Conservation (phyloP, 1,284 basidiomycete genomes). For the Boletellus deceptivus region DNA sequence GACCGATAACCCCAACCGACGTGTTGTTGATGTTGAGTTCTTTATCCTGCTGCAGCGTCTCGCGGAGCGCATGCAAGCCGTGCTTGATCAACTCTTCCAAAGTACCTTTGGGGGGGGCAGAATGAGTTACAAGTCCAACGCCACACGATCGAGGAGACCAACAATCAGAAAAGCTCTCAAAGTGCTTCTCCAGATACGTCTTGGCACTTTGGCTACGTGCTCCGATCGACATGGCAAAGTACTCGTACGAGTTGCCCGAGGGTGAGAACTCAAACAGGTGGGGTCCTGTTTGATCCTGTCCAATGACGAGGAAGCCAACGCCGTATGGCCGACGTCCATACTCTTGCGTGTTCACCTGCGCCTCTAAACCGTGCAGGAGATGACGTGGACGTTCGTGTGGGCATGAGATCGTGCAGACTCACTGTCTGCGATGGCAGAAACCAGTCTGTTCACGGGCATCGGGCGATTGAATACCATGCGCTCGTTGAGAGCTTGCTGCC, state of each 20-base stretch:
- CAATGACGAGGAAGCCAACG: slow-evolving; percentile 97
- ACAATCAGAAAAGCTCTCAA: slow-evolving; percentile 85
- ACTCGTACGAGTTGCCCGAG: slow-evolving; percentile 96
- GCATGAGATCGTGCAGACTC: slow-evolving; percentile 30
- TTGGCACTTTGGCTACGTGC: slow-evolving; percentile 97
- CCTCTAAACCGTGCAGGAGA: slow-evolving; percentile 57
- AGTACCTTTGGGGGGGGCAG: slow-evolving; percentile 48
- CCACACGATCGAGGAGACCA: slow-evolving; percentile 30
- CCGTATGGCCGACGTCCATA: slow-evolving; percentile 98
- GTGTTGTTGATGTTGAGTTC: slow-evolving; percentile 91
- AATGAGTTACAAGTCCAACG: neutral
- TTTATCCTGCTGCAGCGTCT: slow-evolving; percentile 97
- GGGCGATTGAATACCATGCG: slow-evolving; percentile 95
- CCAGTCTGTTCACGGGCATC: slow-evolving; percentile 90
- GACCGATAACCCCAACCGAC: slow-evolving; percentile 87
- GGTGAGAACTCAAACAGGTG: slow-evolving; percentile 99
- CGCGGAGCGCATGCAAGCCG: slow-evolving; percentile 88
- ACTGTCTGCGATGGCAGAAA: slow-evolving; percentile 95
- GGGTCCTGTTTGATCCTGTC: slow-evolving; percentile 91
- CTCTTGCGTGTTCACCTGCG: slow-evolving; percentile 98
- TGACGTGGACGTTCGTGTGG: neutral
- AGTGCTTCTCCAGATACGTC: slow-evolving; percentile 96
- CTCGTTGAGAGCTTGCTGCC: slow-evolving; percentile 95
- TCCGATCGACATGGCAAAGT: slow-evolving; percentile 98
- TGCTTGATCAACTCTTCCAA: slow-evolving; percentile 88